Conservation (phyloP, 176 grass and related monocot genomes). For the Ananas comosus region DNA sequence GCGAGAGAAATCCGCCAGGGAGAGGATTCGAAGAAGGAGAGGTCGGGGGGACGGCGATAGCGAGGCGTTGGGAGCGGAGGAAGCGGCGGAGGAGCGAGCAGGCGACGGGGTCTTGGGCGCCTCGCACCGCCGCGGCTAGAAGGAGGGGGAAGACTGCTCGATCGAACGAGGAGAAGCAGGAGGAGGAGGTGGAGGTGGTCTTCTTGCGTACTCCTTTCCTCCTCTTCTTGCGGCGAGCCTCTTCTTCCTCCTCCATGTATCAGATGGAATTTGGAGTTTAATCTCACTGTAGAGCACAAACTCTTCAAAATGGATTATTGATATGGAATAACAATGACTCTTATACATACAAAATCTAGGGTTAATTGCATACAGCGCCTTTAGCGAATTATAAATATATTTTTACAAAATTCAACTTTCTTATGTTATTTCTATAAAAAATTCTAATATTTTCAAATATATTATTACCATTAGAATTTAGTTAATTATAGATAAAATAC, state of each 20-base stretch:
- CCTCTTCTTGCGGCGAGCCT: not conserved
- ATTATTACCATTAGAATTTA: too few relatives aligned
- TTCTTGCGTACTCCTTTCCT: not conserved
- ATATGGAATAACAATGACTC: too few relatives aligned
- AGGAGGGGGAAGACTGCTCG: not conserved
- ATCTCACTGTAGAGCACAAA: too few relatives aligned
- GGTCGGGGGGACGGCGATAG: not conserved
- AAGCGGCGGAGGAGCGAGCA: slow-evolving; percentile 12
- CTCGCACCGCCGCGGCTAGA: not conserved
- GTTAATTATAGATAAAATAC: too few relatives aligned
- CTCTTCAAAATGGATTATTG: too few relatives aligned
- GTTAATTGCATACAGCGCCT: too few relatives aligned
- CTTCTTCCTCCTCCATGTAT: not conserved
- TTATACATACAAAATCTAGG: too few relatives aligned
- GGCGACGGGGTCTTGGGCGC: not conserved
- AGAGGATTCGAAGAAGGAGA: slow-evolving; percentile 7
- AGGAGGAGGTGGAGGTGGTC: not conserved
- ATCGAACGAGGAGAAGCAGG: not conserved
- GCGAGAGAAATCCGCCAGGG: not conserved
- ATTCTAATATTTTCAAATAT: too few relatives aligned
- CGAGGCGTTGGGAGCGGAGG: slow-evolving; percentile 3
- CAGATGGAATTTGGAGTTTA: too few relatives aligned
- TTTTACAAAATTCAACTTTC: too few relatives aligned
- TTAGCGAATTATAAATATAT: too few relatives aligned
- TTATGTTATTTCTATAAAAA: too few relatives aligned